Percentiles rank a stretch among this genome's conserved stretches.
Evolutionary conservation across 176 grass and related monocot species (phyloP).

Genomic region (Miscanthus lutarioriparius): DNA sequence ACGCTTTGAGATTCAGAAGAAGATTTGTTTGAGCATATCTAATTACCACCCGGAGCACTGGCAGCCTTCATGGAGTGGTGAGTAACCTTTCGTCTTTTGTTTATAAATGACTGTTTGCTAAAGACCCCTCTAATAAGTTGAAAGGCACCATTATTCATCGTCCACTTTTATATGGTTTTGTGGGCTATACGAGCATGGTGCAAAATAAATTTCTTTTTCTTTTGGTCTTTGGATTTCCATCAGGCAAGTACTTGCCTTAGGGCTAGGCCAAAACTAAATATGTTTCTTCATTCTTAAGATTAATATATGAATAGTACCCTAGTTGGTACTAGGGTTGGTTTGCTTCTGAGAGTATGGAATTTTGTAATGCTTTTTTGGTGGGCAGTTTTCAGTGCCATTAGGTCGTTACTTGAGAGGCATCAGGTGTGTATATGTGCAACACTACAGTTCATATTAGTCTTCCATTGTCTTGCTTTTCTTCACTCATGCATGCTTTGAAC

Average conservation of each 20-base stretch:
- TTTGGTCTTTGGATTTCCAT: conserved; percentile 10
- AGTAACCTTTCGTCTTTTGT: conserved; percentile 30
- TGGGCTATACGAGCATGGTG: conserved; percentile 35
- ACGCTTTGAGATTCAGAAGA: conserved; percentile 94
- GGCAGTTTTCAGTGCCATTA: conserved; percentile 4
- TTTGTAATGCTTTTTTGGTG: not conserved
- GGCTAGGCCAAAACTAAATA: conserved; percentile 1
- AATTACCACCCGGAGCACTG: conserved; percentile 99
- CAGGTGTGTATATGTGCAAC: not conserved
- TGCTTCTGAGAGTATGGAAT: not conserved
- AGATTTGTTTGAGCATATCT: conserved; percentile 99
- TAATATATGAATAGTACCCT: not conserved
- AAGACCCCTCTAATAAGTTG: not conserved
- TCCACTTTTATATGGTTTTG: conserved; percentile 26
- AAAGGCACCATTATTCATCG: conserved; percentile 43
- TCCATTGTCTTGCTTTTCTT: not conserved
- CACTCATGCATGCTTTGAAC: not conserved
- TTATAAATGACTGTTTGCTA: not conserved
- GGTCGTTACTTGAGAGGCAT: not conserved
- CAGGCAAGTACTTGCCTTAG: not conserved
- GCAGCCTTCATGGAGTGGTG: conserved; percentile 99
- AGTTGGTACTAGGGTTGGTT: not conserved
- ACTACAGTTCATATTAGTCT: not conserved
- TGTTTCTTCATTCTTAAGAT: not conserved
- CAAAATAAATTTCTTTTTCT: conserved; percentile 3